phyloP scores from a whole-genome alignment of 179 eudicot genomes.

The Silene noctiflora region DNA sequence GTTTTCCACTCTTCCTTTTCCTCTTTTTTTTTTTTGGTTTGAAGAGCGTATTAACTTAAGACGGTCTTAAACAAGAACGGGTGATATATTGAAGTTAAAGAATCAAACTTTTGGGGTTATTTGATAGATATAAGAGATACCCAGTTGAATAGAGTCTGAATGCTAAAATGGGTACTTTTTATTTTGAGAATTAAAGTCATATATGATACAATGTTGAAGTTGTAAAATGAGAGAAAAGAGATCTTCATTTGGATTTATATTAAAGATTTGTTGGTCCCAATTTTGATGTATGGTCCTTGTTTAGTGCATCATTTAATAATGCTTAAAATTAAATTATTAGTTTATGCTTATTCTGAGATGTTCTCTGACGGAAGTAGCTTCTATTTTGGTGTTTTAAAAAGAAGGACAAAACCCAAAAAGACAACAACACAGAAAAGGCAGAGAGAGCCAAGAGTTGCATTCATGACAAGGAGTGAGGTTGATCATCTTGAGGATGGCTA shows the following conservation, averaged over 20 bases:
- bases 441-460: slow-evolving; percentile 47
- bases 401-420: slow-evolving; percentile 35
- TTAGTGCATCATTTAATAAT: slow-evolving; percentile 6
- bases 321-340: too few species aligned
- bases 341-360: slow-evolving; percentile 1
- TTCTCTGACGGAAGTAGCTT: slow-evolving; percentile 8
- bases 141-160: slow-evolving; percentile 31
- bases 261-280: slow-evolving; percentile 25
- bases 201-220: slow-evolving; percentile 1
- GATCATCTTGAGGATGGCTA: slow-evolving; percentile 53
- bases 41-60: too few species aligned
- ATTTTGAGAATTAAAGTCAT: slow-evolving; percentile 9
- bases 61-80: too few species aligned
- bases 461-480: slow-evolving; percentile 52
- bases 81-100: neutral
- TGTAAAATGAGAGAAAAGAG: neutral
- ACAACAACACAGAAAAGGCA: slow-evolving; percentile 37
- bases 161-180: slow-evolving; percentile 31
- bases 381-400: slow-evolving; percentile 5
- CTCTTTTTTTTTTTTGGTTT: neutral
- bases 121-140: slow-evolving; percentile 16
- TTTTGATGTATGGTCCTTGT: neutral
- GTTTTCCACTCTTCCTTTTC: slow-evolving; percentile 13
- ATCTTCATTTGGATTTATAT: slow-evolving; percentile 5
- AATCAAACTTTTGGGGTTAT: neutral